phyloP scores from a whole-genome alignment of 805 yeast genomes.

The Yarrowia sp. region DNA sequence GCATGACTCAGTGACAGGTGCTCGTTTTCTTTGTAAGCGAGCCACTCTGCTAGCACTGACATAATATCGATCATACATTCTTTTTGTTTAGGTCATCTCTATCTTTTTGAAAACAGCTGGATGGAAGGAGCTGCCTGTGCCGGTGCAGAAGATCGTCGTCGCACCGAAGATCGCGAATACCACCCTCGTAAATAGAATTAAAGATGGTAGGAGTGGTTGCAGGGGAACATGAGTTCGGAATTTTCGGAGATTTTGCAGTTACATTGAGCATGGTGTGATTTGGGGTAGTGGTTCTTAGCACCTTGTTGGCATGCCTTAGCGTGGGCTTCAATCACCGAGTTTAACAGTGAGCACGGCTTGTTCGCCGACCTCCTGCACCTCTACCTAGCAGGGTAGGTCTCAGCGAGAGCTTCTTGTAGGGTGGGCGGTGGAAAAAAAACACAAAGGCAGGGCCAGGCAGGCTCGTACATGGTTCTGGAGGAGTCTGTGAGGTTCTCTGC shows the following conservation, averaged over 20 bases:
- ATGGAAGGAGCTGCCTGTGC: background rate
- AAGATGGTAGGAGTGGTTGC: background rate
- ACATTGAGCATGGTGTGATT: conserved; percentile 3
- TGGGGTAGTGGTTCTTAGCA: conserved; percentile 11
- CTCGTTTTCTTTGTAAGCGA: background rate
- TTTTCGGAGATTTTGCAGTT: conserved; percentile 33
- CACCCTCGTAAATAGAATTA: background rate
- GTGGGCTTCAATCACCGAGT: conserved; percentile 16
- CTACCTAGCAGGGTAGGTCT: conserved; percentile 15
- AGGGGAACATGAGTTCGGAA: conserved; percentile 21
- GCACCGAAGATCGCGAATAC: background rate
- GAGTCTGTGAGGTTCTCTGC: background rate
- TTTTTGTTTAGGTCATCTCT: background rate
- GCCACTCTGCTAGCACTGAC: conserved; percentile 2
- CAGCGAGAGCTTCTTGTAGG: background rate
- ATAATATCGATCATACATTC: background rate
- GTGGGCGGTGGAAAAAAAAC: conserved; percentile 8
- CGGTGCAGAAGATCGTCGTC: background rate
- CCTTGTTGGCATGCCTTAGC: conserved; percentile 9
- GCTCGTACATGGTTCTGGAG: background rate
- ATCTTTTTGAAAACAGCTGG: background rate
- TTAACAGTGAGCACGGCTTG: background rate
- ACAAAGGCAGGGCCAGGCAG: background rate
- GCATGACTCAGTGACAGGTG: conserved; percentile 21
- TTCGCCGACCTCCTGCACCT: conserved; percentile 9